Evolutionary conservation across 176 grass and related monocot genomes (phyloP).

Genomic region (Eleusine indica): DNA sequence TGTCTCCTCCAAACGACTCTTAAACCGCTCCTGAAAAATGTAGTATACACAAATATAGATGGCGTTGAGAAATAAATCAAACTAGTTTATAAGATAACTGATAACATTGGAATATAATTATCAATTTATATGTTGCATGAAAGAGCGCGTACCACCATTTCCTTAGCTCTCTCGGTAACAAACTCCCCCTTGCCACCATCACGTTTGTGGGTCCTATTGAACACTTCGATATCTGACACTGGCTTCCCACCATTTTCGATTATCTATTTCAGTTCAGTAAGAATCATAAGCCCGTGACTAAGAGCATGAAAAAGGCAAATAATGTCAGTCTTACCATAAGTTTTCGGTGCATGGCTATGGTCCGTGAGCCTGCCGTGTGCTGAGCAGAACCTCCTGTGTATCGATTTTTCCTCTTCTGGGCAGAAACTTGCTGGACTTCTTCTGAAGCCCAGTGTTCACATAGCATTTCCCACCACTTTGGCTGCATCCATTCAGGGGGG

Average conservation of each 20-base stretch:
- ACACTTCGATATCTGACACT: slow-evolving; percentile 42
- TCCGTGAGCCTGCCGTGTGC: slow-evolving; percentile 51
- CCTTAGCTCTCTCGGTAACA: slow-evolving; percentile 43
- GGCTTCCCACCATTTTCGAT: slow-evolving; percentile 51
- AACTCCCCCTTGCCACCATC: slow-evolving; percentile 38
- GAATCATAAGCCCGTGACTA: slow-evolving; percentile 16
- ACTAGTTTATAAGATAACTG: neutral
- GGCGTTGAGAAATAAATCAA: neutral
- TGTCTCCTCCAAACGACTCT: slow-evolving; percentile 34
- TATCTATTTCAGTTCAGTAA: slow-evolving; percentile 39
- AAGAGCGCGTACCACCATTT: slow-evolving; percentile 24
- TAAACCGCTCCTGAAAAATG: slow-evolving; percentile 42
- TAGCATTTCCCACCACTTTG: slow-evolving; percentile 50
- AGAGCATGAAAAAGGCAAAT: slow-evolving; percentile 13
- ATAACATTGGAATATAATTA: slow-evolving; percentile 13
- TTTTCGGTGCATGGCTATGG: slow-evolving; percentile 54
- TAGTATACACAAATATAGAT: slow-evolving; percentile 14
- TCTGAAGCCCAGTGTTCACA: slow-evolving; percentile 56
- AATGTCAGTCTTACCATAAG: slow-evolving; percentile 44
- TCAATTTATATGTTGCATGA: neutral
- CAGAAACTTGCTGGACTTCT: slow-evolving; percentile 41
- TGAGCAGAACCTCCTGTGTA: slow-evolving; percentile 46
- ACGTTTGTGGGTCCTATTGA: slow-evolving; percentile 51
- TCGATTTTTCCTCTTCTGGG: slow-evolving; percentile 48
- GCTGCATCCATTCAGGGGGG: slow-evolving; percentile 48